Evolutionary conservation across 2,329 filamentous ascomycete species (phyloP).

Genomic region (Diplodia mutila): DNA sequence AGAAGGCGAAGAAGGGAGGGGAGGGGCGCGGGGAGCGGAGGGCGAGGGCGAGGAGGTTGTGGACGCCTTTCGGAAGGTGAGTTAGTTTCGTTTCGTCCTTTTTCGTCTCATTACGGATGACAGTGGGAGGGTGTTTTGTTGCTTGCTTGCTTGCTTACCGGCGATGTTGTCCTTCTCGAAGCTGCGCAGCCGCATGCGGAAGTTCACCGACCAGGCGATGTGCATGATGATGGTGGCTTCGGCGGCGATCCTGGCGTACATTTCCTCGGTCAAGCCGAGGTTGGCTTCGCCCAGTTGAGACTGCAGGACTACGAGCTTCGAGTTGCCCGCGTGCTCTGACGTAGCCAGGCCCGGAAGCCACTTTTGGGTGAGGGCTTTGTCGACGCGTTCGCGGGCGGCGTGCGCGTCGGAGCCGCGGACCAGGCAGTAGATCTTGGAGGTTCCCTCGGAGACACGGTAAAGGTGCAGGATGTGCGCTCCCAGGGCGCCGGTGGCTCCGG

Average conservation of each 20-base stretch:
- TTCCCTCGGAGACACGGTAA: constrained; percentile 43
- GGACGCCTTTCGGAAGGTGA: constrained; percentile 37
- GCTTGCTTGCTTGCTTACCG: constrained; percentile 28
- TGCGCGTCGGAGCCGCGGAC: constrained; percentile 53
- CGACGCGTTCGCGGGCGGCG: constrained; percentile 51
- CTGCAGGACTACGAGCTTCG: constrained; percentile 53
- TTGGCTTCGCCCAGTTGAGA: constrained; percentile 51
- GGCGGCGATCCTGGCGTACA: constrained; percentile 48
- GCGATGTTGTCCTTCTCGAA: constrained; percentile 60
- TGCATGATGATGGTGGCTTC: constrained; percentile 61
- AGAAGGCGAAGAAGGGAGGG: constrained; percentile 52
- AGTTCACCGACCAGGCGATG: constrained; percentile 69
- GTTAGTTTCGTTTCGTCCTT: neutral
- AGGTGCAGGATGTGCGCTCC: constrained; percentile 56
- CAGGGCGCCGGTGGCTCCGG: constrained; percentile 56
- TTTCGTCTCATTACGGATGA: constrained; percentile 30
- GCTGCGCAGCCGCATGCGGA: constrained; percentile 59
- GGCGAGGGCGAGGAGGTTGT: constrained; percentile 54
- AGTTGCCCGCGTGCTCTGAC: constrained; percentile 26
- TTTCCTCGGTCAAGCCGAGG: constrained; percentile 53
- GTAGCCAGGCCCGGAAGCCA: constrained; percentile 35
- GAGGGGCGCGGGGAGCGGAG: constrained; percentile 37
- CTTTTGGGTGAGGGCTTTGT: constrained; percentile 48
- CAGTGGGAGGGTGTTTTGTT: neutral
- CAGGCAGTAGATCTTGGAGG: constrained; percentile 60